Base-by-base conservation (phyloP, 805 yeast genomes). In the Candida awuae region DNA sequence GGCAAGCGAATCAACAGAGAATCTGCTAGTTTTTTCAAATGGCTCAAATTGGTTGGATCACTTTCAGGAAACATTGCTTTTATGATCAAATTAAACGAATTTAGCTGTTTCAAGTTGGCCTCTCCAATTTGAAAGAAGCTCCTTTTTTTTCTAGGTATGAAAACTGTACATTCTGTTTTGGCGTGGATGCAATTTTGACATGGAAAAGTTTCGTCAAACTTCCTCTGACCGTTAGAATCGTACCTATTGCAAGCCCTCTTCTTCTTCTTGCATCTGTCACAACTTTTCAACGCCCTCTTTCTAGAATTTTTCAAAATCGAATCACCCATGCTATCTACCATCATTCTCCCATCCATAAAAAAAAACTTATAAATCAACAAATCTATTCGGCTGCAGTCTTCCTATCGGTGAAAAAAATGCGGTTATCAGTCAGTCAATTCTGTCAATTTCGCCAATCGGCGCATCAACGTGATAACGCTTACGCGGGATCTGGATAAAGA, bases 181-280 rank as follows among this genome's bases (percentile, higher is more conserved):
- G 49, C 43, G 25, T 49, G 51, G 12, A 42, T 18, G 32, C 67
- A 61, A 17, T 44, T 46, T 4, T 34, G 26, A 35, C 66, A 62
- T 2, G 61, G 54, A 8, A 51, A 47, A 4, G 36, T 36, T 27
- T 47, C 46, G 32, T 52, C 58, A 32, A 50, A 55, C 27, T 40
- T 39, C 26, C 37, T 26, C 18, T 37, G 44, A 13, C 46, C 46
- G 7, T 49, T 44, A 8, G 39, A 13, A 25, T 25, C 48, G 8
- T 46, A 38, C 18, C 65, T 38, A 18, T 49, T 45, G 40, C 67
- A 62, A 17, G 54, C 56, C 38, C 57, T 50, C 49, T 62, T 62
- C 32, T 59, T 52, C 10, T 42, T 29, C 46, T 61, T 61, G 44
- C 67, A 62, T n/a, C 63, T 49, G 41, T 62, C 66, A 38, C 67